Evolutionary conservation across 176 grass and related monocot species (phyloP).

Genomic region (Alloteropsis semialata): DNA sequence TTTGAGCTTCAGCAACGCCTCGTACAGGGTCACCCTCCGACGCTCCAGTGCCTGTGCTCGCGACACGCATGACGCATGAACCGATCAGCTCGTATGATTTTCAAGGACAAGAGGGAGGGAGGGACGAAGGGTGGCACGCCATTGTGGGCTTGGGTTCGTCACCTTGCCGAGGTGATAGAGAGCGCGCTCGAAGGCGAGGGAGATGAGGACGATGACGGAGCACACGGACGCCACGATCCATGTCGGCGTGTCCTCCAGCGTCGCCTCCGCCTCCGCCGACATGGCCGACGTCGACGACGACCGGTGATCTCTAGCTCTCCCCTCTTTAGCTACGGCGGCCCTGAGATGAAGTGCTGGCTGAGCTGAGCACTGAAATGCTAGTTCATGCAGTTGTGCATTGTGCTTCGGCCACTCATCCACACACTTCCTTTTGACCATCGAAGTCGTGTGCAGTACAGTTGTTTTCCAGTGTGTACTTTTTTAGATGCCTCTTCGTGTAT

Average conservation of each 20-base stretch:
- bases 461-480: not conserved
- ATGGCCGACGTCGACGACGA: not conserved
- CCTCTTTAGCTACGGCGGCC: not conserved
- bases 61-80: not conserved
- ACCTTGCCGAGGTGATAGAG: conserved; percentile 83
- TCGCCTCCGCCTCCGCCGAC: conserved; percentile 5
- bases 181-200: conserved; percentile 64
- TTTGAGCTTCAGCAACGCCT: conserved; percentile 75
- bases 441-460: not conserved
- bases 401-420: not conserved
- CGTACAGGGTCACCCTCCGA: conserved; percentile 60
- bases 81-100: not conserved
- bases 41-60: conserved; percentile 28
- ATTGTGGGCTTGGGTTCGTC: not conserved
- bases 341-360: not conserved
- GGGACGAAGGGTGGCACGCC: too few relatives aligned
- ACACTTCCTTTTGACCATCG: not conserved
- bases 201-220: conserved; percentile 73
- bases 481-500: not conserved
- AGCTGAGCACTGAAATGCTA: not conserved
- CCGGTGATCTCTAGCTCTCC: not conserved
- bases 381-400: not conserved
- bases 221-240: conserved; percentile 81
- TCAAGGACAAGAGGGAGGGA: too few relatives aligned
- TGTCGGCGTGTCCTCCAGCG: conserved; percentile 69